Base-by-base conservation (phyloP, 331 rosid genomes). In the Malus hybrid region DNA sequence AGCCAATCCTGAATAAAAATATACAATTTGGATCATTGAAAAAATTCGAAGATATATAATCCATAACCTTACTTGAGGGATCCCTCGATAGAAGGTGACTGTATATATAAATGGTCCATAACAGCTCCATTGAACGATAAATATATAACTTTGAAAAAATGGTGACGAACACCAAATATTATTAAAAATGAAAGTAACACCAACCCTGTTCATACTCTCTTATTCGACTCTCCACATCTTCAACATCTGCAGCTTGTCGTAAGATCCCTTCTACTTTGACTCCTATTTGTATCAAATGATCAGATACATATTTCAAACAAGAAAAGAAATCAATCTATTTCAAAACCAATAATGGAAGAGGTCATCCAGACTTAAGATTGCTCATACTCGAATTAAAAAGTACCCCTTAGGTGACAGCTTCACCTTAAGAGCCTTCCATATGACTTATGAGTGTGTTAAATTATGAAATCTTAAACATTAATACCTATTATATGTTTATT, bases 201-300 rank as follows among this genome's bases (percentile, higher is more conserved):
- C 76, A 66, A 96, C 99, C 99, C 75, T 92, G 91, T 77, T 96
- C 99, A 69, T 92, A 96, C 64, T 84, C 99, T 62, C 87, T 87
- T 77, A 96, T 81, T 61, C 99, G 93, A 68, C 70, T 82, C 84
- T 96, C 96, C 82, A 96, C 99, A 32, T 90, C 96, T 28, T 91
- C 98, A 87, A 96, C 99, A 63, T 96, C 96, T 44, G 99, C 99
- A 66, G 99, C 97, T 90, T 96, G 99, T 60, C 99, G 84, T 89
- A 96, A 79, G 78, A 96, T 88, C 68, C 99, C 99, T 91, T 96
- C 99, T 42, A 87, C 88, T 30, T 83, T 89, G 79, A 90, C 89
- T 77, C 99, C 98, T 96, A 75, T 74, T 57, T 53, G 30, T 70
- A 56, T 3, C 64, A 32, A 46, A 50, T 32, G 22, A 75, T 85